Conservation (phyloP, 805 yeast genomes). For the fission yeast (Schizosaccharomyces pombe) region DNA sequence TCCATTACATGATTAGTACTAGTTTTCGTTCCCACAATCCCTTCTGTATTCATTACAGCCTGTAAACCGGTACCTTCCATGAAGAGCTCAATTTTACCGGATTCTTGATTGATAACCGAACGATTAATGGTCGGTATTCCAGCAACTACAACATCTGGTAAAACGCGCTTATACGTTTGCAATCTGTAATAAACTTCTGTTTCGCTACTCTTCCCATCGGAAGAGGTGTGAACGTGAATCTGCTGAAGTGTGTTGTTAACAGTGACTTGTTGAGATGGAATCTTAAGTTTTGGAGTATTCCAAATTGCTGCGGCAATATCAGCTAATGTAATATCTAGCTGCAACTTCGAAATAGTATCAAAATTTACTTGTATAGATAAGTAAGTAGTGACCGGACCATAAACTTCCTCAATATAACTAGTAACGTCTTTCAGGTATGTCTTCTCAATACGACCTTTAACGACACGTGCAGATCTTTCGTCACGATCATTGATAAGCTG, state of each 20-base stretch:
- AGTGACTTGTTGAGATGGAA: constrained; percentile 19
- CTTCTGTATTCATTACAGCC: constrained; percentile 93
- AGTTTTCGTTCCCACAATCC: constrained; percentile 73
- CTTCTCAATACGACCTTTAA: constrained; percentile 90
- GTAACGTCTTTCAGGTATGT: constrained; percentile 72
- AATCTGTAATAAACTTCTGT: constrained; percentile 53
- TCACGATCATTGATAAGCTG: constrained; percentile 78
- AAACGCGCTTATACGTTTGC: constrained; percentile 66
- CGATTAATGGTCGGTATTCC: constrained; percentile 80
- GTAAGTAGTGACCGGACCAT: constrained; percentile 52
- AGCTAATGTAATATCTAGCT: constrained; percentile 66
- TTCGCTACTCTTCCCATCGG: constrained; percentile 13
- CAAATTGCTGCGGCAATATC: constrained; percentile 67
- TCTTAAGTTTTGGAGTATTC: constrained; percentile 72
- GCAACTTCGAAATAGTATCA: constrained; percentile 66
- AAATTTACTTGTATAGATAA: constrained; percentile 63
- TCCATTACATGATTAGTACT: constrained; percentile 82
- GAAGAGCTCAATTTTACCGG: constrained; percentile 57
- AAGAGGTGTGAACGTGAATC: constrained; percentile 1
- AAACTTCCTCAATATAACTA: constrained; percentile 79
- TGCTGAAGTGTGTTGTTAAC: neutral
- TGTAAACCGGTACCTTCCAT: constrained; percentile 96
- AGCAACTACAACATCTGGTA: constrained; percentile 75
- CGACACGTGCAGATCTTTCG: constrained; percentile 95
- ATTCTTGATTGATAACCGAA: constrained; percentile 85